Base-by-base conservation (phyloP, 441 rosid genomes). In the Populus hybrid region DNA sequence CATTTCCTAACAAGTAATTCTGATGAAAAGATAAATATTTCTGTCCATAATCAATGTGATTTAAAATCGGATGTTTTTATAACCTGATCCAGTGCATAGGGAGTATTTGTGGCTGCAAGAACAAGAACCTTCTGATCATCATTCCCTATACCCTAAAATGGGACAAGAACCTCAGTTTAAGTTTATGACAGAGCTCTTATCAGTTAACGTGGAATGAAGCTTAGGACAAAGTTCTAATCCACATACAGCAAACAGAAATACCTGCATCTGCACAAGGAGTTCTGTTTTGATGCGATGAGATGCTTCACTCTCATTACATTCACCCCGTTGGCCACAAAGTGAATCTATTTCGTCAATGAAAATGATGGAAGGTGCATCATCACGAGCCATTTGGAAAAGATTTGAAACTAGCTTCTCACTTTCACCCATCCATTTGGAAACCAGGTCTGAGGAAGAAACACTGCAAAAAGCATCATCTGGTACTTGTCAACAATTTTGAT, bases 401-500 rank as follows among this genome's bases (percentile, higher is more conserved):
- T 91, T 94, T 71, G 99, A 90, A 69, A 94, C 99, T 57, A 93
- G 89, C 92, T 94, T 94, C 81, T 94, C 99, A 85, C 99, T 94
- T 83, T 93, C 99, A 77, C 98, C 99, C 99, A 94, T 94, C 99
- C 99, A 93, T 84, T 94, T 94, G 65, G 99, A 94, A 73, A 94
- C 95, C 76, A 94, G 92, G 87, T 94, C 98, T 32, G 98, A 93
- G 23, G 98, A 94, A 78, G 97, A 94, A 74, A 94, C 87, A 82
- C 99, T 94, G 80, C 74, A 71, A 28, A 72, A 26, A 28, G 30
- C 24, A 79, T 36, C 34, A 24, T 18, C 23, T 50, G 23, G 26
- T 16, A 63, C 30, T 70, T 61, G 23, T 34, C 61, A 46, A 14
- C 24, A 53, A 53, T 8, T 57, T n/a, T 57, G 24, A 57, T 57